These are phyloP conservation scores for Haplosporangium sp. DNA, from an alignment of 371 early-diverging fungal genomes.

Conservation along the genomic window DNA sequence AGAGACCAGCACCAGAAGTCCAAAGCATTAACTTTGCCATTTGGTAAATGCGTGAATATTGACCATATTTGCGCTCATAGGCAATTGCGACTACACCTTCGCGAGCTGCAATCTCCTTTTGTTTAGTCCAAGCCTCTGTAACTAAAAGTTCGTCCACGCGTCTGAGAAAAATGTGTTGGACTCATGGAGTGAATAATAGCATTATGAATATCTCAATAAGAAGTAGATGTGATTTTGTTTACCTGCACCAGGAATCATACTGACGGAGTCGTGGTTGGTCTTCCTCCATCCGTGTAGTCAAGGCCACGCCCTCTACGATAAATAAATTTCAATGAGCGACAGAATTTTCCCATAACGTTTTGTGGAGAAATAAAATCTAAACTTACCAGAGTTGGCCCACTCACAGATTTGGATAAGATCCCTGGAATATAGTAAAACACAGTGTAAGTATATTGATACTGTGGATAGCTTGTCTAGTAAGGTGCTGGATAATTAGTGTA, in stretches of 20 bases:
- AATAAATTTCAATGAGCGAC: not conserved
- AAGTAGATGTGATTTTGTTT: not conserved
- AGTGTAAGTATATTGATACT: not conserved
- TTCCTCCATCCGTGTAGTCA: slow-evolving; percentile 44
- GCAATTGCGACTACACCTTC: slow-evolving; percentile 76
- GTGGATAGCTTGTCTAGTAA: not conserved
- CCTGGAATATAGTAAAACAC: not conserved
- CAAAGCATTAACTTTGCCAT: slow-evolving; percentile 76
- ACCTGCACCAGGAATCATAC: slow-evolving; percentile 76
- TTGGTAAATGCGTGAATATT: slow-evolving; percentile 69
- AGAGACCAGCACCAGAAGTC: slow-evolving; percentile 66
- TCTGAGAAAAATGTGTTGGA: slow-evolving; percentile 20
- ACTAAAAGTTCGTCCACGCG: slow-evolving; percentile 71
- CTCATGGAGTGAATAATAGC: no score
- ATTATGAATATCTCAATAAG: no score
- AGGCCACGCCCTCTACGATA: slow-evolving; percentile 27
- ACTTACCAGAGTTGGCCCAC: slow-evolving; percentile 45
- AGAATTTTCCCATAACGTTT: not conserved
- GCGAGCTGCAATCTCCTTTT: slow-evolving; percentile 69
- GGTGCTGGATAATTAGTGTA: no score
- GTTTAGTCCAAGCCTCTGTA: slow-evolving; percentile 68
- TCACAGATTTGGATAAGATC: slow-evolving; percentile 48
- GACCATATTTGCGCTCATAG: slow-evolving; percentile 67
- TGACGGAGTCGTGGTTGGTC: slow-evolving; percentile 75
- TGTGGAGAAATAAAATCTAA: slow-evolving; percentile 13